A percentile compares a stretch with the other conserved stretches of the same genome.
phyloP scores from a whole-genome alignment of 1,284 basidiomycete genomes.

The Phellopilus nigrolimitatus region DNA sequence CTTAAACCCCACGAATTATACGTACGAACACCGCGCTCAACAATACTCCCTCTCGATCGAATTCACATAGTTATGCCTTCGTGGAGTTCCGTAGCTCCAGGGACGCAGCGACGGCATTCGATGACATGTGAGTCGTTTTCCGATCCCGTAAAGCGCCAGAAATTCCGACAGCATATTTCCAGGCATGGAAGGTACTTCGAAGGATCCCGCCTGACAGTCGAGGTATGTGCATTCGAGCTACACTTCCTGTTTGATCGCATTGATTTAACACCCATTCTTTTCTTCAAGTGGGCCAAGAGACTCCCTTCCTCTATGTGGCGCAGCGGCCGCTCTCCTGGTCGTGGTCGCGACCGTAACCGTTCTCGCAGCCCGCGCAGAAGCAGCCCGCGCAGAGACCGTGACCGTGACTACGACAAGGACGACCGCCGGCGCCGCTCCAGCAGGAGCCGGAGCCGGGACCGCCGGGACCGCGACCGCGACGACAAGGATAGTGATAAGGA shows the following conservation, averaged over 20 bases:
- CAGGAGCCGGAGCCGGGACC: slow-evolving; percentile 31
- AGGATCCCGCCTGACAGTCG: slow-evolving; percentile 76
- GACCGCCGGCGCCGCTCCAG: slow-evolving; percentile 17
- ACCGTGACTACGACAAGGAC: slow-evolving; percentile 29
- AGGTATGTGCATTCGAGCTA: no score
- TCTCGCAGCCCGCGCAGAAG: slow-evolving; percentile 37
- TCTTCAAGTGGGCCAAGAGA: slow-evolving; percentile 94
- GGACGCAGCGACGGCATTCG: slow-evolving; percentile 86
- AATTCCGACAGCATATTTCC: no score
- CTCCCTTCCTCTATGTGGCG: slow-evolving; percentile 86
- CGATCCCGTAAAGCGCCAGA: slow-evolving; percentile 1
- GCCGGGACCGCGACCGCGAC: slow-evolving; percentile 24
- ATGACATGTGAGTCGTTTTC: slow-evolving; percentile 69
- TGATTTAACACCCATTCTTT: no score
- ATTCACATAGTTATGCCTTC: slow-evolving; percentile 88
- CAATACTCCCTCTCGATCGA: slow-evolving; percentile 40
- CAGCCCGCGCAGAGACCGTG: slow-evolving; percentile 34
- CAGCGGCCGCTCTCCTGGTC: slow-evolving; percentile 56
- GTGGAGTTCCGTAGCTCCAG: slow-evolving; percentile 82
- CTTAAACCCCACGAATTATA: slow-evolving; percentile 31
- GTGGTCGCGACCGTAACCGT: slow-evolving; percentile 39
- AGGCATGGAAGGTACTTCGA: slow-evolving; percentile 86
- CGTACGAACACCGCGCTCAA: slow-evolving; percentile 58
- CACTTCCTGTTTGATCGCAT: no score
- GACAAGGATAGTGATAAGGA: slow-evolving; percentile 27